These are phyloP conservation scores for Entomortierella chlamydospora DNA, from an alignment of 192 early-diverging fungal genomes.

Conservation along the genomic window DNA sequence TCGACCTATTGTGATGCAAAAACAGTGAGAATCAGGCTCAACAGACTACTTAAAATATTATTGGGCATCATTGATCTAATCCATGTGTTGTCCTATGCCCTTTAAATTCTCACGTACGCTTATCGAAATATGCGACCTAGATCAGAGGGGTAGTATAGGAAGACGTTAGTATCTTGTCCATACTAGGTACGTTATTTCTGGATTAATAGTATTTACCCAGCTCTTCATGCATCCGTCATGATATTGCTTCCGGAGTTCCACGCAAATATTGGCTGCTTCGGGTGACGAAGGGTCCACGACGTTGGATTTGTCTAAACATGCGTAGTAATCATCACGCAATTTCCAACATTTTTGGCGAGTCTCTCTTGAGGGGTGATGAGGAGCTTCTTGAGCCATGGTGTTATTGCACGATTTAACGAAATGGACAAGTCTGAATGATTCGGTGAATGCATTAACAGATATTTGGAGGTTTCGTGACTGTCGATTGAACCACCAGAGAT, in stretches of 20 bases:
- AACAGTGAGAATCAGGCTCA: neutral
- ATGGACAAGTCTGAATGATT: too few species aligned
- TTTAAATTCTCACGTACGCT: conserved; percentile 31
- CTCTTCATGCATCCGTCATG: conserved; percentile 76
- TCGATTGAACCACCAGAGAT: too few species aligned
- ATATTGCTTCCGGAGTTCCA: conserved; percentile 64
- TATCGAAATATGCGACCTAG: conserved; percentile 70
- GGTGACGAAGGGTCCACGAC: conserved; percentile 66
- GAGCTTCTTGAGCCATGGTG: conserved; percentile 28
- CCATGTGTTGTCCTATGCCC: neutral
- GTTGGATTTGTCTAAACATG: conserved; percentile 75
- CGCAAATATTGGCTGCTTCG: conserved; percentile 59
- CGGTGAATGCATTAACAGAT: too few species aligned
- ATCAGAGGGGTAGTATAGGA: neutral
- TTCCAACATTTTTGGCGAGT: conserved; percentile 83
- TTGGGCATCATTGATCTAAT: neutral
- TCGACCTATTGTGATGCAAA: conserved; percentile 29
- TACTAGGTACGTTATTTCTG: too few species aligned
- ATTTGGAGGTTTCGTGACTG: too few species aligned
- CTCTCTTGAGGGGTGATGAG: conserved; percentile 67
- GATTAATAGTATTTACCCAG: conserved; percentile 76
- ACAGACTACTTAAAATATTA: too few species aligned
- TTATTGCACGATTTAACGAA: neutral
- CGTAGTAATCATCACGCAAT: conserved; percentile 82
- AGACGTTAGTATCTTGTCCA: neutral